A percentile compares a stretch with the other conserved stretches of the same genome.
Conservation (phyloP, 192 early-diverging fungal species). For the Backusella tarrabulga region DNA sequence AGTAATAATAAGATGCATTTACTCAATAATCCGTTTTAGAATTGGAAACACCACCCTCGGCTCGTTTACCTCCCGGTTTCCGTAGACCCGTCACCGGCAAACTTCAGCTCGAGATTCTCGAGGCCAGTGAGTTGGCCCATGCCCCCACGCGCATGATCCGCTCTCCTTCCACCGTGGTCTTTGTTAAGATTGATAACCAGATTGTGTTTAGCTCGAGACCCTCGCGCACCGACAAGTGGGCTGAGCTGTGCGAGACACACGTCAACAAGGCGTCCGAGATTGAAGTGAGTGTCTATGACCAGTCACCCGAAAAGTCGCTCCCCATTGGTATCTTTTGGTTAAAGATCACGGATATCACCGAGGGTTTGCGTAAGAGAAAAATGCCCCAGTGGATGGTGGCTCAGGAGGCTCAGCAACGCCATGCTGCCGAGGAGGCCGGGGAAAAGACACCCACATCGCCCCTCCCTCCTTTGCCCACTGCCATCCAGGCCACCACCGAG, state of each 20-base stretch:
- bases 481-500: not conserved
- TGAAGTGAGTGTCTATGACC: constrained; percentile 89
- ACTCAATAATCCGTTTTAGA: not conserved
- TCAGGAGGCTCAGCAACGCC: constrained; percentile 23
- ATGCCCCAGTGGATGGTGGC: constrained; percentile 58
- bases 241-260: constrained; percentile 82
- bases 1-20: no score
- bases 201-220: constrained; percentile 73
- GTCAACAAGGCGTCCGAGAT: constrained; percentile 91
- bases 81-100: constrained; percentile 75
- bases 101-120: constrained; percentile 62
- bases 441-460: not conserved
- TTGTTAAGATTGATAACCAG: constrained; percentile 82
- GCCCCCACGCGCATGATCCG: constrained; percentile 53
- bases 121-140: constrained; percentile 57
- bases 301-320: constrained; percentile 59
- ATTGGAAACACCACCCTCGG: constrained; percentile 44
- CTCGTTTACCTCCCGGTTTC: constrained; percentile 53
- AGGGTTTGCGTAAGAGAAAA: constrained; percentile 74
- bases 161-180: constrained; percentile 64
- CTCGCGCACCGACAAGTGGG: constrained; percentile 67
- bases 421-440: not conserved
- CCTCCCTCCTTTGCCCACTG: not conserved
- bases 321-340: constrained; percentile 90
- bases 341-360: constrained; percentile 88